Evolutionary conservation across 2,329 filamentous ascomycete genomes (phyloP).

Genomic region (Fusarium praegraminearum): DNA sequence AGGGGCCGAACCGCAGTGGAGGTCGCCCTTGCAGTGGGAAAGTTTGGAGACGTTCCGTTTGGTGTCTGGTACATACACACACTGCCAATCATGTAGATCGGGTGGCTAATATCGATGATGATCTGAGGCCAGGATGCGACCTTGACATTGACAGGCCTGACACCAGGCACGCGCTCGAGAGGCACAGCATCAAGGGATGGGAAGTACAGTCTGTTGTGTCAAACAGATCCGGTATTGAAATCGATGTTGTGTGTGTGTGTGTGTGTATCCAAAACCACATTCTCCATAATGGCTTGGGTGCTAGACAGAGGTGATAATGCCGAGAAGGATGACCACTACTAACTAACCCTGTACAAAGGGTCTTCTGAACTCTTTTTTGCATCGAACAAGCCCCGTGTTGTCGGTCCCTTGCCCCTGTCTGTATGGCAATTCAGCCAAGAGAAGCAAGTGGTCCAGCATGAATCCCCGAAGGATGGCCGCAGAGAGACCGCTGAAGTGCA

Average conservation of each 20-base stretch:
- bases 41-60: conserved; percentile 35
- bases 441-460: conserved; percentile 19
- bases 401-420: conserved; percentile 25
- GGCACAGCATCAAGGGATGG: conserved; percentile 22
- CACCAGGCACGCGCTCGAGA: conserved; percentile 1
- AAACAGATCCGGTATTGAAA: neutral
- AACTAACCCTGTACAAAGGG: conserved; percentile 31
- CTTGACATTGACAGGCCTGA: conserved; percentile 23
- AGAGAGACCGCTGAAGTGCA: conserved; percentile 18
- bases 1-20: conserved; percentile 42
- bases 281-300: neutral
- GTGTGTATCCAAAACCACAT: neutral
- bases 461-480: conserved; percentile 38
- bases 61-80: conserved; percentile 12
- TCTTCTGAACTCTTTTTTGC: conserved; percentile 16
- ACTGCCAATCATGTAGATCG: conserved; percentile 30
- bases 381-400: conserved; percentile 23
- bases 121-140: conserved; percentile 40
- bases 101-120: conserved; percentile 34
- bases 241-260: neutral
- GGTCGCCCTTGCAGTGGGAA: conserved; percentile 39
- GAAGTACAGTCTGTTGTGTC: conserved; percentile 3
- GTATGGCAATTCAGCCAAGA: conserved; percentile 22
- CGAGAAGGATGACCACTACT: conserved; percentile 1
- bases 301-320: conserved; percentile 7